Conservation (phyloP, 139 green algal genomes). For the Micractinium sp. region DNA sequence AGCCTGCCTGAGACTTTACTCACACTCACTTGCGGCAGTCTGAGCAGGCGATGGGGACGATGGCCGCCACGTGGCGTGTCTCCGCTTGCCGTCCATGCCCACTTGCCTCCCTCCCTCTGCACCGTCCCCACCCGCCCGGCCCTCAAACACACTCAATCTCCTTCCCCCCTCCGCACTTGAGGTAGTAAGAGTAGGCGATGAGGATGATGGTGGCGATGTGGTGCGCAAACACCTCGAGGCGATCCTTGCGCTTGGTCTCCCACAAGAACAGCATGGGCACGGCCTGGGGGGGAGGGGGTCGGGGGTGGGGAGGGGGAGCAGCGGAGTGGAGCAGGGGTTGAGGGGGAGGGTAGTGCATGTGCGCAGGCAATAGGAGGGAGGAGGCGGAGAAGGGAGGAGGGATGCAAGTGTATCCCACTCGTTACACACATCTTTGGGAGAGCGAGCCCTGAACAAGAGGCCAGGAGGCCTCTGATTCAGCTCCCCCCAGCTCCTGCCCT, state of each 20-base stretch:
- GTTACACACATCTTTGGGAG: too few species aligned
- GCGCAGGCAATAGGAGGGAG: too few species aligned
- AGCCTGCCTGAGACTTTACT: too few species aligned
- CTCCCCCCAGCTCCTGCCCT: not conserved
- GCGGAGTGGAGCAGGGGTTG: not conserved
- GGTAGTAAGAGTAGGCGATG: slow-evolving; percentile 73
- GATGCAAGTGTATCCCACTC: too few species aligned
- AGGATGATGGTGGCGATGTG: slow-evolving; percentile 83
- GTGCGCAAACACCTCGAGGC: slow-evolving; percentile 79
- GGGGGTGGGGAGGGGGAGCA: too few species aligned
- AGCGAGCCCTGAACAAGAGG: too few species aligned
- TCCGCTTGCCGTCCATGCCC: not conserved
- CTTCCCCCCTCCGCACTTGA: slow-evolving; percentile 41
- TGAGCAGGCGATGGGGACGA: too few species aligned
- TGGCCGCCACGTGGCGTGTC: too few species aligned
- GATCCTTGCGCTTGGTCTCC: slow-evolving; percentile 86
- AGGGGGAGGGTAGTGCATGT: not conserved
- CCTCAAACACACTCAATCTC: not conserved
- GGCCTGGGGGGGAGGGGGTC: slow-evolving; percentile 28
- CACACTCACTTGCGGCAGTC: too few species aligned
- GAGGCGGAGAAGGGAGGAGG: too few species aligned
- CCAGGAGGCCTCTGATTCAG: too few species aligned
- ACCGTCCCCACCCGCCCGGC: not conserved
- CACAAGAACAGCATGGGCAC: slow-evolving; percentile 64
- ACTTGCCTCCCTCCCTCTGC: not conserved